Base-by-base conservation (phyloP, 1,284 basidiomycete genomes). In the Cystobasidium sp. region DNA sequence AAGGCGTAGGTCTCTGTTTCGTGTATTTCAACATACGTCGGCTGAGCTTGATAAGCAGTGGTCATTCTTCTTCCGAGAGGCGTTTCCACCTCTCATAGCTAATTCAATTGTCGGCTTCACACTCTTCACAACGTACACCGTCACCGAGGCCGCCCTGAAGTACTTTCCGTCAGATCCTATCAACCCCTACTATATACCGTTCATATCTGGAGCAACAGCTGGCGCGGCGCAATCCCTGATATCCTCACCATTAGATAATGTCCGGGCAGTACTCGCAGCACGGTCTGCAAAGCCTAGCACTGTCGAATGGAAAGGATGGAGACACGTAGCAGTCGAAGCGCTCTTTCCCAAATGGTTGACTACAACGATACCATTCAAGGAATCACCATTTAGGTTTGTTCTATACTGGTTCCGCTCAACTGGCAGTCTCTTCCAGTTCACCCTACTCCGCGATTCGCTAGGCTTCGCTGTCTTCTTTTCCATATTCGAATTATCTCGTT, bases 231-330 rank as follows among this genome's bases (percentile, higher is more conserved):
- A 84, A 74, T 82, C 82, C 39, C 77, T 83, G 64, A 79, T 84
- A 31, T 82, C 82, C 1, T 81, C 82, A 0, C 83, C 83, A 0
- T 79, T 84, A 16, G 83, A 84, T 77, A 84, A 84, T 59, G 81
- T 83, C 12, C 80, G 83, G 16, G 78, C 82, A 24, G 79, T 84
- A 20, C 77, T 84, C 6, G 70, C 39, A 64, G 73, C 61, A 59
- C 69, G 31, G 39, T 66, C 70, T 51, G 49, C 44, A 39, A 58
- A 64, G 68, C 43, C 24, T 22, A 49, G 65, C 47, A 75, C 53
- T 76, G 79, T 53, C 22, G 43, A 80, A 80, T 2, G 82, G 81
- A 81, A 69, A 76, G 3, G 79, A 79, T 47, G 74, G 74, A 77
- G 81, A 20, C 69, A 78, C 0, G 75, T 79, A 37, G 81, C 81